phyloP scores from a whole-genome alignment of 441 rosid genomes.

The Gossypium davidsonii region DNA sequence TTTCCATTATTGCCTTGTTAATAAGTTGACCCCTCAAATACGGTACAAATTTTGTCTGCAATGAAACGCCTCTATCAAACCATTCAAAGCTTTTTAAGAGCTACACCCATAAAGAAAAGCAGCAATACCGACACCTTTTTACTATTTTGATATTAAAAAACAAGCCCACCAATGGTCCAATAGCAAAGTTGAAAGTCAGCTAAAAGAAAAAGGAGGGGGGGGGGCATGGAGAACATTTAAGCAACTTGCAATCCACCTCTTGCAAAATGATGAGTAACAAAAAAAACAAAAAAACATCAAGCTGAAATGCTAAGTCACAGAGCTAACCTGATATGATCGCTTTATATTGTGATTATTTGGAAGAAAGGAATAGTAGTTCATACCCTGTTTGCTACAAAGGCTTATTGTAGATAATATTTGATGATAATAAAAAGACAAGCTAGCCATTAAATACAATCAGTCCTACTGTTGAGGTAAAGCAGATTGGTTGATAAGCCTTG shows the following conservation, averaged over 20 bases:
- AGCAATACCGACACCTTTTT: constrained; percentile 9
- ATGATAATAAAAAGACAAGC: neutral
- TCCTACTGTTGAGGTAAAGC: constrained; percentile 24
- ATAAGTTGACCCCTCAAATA: neutral
- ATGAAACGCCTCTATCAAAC: neutral
- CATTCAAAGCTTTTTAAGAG: neutral
- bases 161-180: neutral
- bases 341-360: constrained; percentile 25
- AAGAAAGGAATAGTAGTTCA: constrained; percentile 5
- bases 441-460: constrained; percentile 12
- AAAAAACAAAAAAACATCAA: neutral
- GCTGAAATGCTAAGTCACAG: neutral
- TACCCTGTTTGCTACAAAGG: constrained; percentile 19
- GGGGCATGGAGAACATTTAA: neutral
- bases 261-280: neutral
- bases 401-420: constrained; percentile 23
- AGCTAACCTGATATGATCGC: constrained; percentile 1
- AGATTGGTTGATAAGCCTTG: constrained; percentile 25
- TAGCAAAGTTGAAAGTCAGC: neutral
- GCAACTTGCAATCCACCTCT: neutral
- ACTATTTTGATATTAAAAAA: constrained; percentile 13
- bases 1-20: neutral
- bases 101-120: neutral
- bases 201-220: neutral
- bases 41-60: neutral